phyloP scores from a whole-genome alignment of 225 moss, liverwort and hornwort species.

The Antitrichia curtipendula region DNA sequence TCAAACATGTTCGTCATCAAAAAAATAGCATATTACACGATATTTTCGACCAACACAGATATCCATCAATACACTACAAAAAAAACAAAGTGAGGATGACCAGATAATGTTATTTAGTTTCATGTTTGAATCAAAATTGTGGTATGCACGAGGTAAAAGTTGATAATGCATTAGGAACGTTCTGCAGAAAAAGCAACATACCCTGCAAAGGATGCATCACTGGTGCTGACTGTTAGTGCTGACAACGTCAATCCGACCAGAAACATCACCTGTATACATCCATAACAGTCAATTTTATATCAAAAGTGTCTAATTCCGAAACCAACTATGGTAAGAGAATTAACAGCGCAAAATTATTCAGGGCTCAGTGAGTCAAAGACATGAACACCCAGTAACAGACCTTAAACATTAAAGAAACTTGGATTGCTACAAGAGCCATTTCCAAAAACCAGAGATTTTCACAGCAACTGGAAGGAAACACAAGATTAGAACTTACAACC shows the following conservation, averaged over 20 bases:
- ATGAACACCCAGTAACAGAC: neutral
- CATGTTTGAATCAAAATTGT: neutral
- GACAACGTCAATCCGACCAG: slow-evolving; percentile 73
- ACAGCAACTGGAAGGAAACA: neutral
- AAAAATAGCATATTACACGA: neutral
- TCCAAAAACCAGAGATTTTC: neutral
- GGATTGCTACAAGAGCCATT: neutral
- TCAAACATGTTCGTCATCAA: neutral
- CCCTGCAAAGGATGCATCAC: slow-evolving; percentile 77
- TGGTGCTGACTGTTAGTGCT: slow-evolving; percentile 65
- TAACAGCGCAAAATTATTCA: neutral
- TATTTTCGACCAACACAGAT: neutral
- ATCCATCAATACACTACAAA: neutral
- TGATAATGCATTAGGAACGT: neutral
- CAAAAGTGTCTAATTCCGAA: neutral
- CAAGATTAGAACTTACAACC: neutral
- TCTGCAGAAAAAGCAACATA: slow-evolving; percentile 12
- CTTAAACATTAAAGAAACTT: neutral
- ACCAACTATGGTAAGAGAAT: neutral
- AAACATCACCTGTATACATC: slow-evolving; percentile 59
- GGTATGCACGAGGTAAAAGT: neutral
- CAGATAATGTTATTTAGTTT: neutral
- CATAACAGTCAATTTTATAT: neutral
- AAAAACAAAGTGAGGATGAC: neutral
- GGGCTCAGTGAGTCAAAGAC: neutral